Base-by-base conservation (phyloP, 495 filamentous ascomycete species). In the Annulohypoxylon maeteangense region DNA sequence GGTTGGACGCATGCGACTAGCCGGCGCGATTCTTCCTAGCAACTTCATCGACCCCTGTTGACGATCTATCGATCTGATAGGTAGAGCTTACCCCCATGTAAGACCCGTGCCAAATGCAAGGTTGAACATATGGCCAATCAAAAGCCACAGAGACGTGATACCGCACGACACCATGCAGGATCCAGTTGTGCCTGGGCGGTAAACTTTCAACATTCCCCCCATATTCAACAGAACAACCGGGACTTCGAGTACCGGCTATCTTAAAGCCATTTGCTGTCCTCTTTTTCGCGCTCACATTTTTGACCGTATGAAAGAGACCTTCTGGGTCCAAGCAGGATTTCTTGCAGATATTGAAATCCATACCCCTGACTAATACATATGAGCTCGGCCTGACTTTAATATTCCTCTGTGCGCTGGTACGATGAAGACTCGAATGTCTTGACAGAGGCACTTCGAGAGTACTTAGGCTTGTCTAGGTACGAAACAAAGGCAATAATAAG, bases 131-230 rank as follows among this genome's bases (percentile, higher is more conserved):
- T 16, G 20, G 29, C 75, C 75, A 77, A 77, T 77, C 51, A 75
- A 40, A 44, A 36, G 50, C 40, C 32, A 18, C 22, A 58, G 14
- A 65, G 65, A 58, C 71, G 75, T 76, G 75, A 76, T 76, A 59
- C 65, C 65, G 62, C 66, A 59, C 58, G 59, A 48, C 68, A 68
- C 58, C 8, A 53, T 72, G 75, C 72, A 76, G 58, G 50, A 74
- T 71, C 61, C 67, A 54, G 65, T 74, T 66, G 71, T 67, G 51
- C 71, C 74, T 72, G 74, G 74, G 74, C 74, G 74, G 74, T 74
- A 76, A 76, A 42, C 67, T 38, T 47, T 51, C 45, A 48, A 42
- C 29, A 58, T n/a, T n/a, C 27, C 27, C 27, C 70, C 65, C 65
- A 47, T 27, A 56, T 59, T 55, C 42, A 65, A 65, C 53, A 57